Base-by-base conservation (phyloP, 2,329 filamentous ascomycete genomes). In the Lojkania enalia region DNA sequence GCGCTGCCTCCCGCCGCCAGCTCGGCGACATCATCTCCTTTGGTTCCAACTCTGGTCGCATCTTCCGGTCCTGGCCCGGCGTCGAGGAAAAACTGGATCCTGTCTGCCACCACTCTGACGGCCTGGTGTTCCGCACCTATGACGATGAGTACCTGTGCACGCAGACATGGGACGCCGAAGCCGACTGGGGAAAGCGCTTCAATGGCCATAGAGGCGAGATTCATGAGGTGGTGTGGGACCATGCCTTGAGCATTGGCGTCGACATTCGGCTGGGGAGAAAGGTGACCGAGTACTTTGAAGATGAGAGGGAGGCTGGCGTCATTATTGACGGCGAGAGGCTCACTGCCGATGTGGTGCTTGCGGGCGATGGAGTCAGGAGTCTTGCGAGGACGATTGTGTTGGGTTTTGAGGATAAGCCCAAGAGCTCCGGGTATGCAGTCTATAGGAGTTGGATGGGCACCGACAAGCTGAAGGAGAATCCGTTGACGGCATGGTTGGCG, bases 1-100 rank as follows among this genome's bases (percentile, higher is more conserved):
- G 74, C 2, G 81, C 79, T 46, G 53, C 52, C 4, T 74, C 77
- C 43, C 73, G 82, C 31, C 82, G 82, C 48, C 66, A 71, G 2
- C 73, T 84, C 0, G 81, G 81, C 35, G 78, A 84, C 65, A 81
- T 83, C 52, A 83, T 83, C 55, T 79, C 75, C 12, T 83, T 83
- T 50, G 80, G 80, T 4, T 71, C 77, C 36, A 84, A 84, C 55
- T 77, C 73, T n/a, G 79, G 79, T 0, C 75, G 80, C 30, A 82
- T 84, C 50, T 82, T 83, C 55, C 59, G 75, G 33, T 74, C 79
- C 25, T 63, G 64, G 61, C 60, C 70, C 14, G 66, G 69, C 20
- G 70, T 82, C 11, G 71, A 72, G 14, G 64, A 69, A 33, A 67
- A 70, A 30, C 65, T 81, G 55, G 71, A 74, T n/a, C 64, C 71